Percentiles rank a stretch among this genome's conserved stretches.
phyloP scores from a whole-genome alignment of 257 asterid species.

The Scutellaria barbata region DNA sequence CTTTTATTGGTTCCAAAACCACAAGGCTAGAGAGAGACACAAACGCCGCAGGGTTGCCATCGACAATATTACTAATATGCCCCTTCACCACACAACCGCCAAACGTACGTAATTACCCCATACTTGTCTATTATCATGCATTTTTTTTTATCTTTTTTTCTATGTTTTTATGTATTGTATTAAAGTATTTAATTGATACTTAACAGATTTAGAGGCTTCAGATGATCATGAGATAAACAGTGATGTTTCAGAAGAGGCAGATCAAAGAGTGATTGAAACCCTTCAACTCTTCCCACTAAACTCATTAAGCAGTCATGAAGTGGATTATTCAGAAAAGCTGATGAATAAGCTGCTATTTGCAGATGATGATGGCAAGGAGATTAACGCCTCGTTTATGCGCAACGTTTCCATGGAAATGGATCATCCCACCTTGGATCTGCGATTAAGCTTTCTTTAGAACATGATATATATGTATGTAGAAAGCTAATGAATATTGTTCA shows the following conservation, averaged over 20 bases:
- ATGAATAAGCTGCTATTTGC: slow-evolving; percentile 44
- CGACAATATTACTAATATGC: too few species aligned
- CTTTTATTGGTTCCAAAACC: slow-evolving; percentile 93
- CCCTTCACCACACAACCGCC: too few species aligned
- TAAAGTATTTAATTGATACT: neutral
- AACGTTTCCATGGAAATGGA: slow-evolving; percentile 51
- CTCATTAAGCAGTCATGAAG: slow-evolving; percentile 32
- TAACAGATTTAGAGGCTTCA: slow-evolving; percentile 45
- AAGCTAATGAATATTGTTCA: too few species aligned
- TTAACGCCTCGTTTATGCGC: slow-evolving; percentile 36
- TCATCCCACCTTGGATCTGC: slow-evolving; percentile 73
- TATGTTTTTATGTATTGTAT: neutral
- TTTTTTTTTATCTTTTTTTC: too few species aligned
- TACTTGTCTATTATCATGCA: too few species aligned
- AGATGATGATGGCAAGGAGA: slow-evolving; percentile 44
- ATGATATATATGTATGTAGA: too few species aligned
- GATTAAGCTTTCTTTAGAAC: slow-evolving; percentile 62
- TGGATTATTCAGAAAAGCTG: slow-evolving; percentile 45
- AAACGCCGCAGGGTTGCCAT: slow-evolving; percentile 68
- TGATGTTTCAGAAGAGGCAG: slow-evolving; percentile 39
- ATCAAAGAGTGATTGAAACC: slow-evolving; percentile 66
- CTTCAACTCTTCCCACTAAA: slow-evolving; percentile 75
- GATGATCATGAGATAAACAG: slow-evolving; percentile 28
- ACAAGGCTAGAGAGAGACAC: slow-evolving; percentile 90
- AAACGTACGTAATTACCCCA: too few species aligned